Base-by-base conservation (phyloP, 176 grass and related monocot genomes). In the Pontederia crassipes region DNA sequence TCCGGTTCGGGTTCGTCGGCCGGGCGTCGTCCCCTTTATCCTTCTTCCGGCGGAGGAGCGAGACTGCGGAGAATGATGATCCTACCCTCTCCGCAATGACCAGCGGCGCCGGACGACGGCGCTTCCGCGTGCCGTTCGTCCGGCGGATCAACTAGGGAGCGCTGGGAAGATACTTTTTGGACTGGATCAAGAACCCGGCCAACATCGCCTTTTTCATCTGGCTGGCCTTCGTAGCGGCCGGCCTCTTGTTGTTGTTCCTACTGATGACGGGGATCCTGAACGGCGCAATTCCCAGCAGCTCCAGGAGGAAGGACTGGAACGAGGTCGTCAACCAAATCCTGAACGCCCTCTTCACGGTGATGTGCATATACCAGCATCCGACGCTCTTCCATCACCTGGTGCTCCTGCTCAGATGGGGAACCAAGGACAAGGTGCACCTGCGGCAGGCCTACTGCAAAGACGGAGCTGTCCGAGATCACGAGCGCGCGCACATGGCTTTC, bases 291-390 rank as follows among this genome's bases (percentile, higher is more conserved):
- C 75, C 84, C 0, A 71, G 79, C 17, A 68, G 72, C 15, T 60
- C 75, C 0, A 51, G 68, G 0, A 66, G 84, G 14, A 65, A 61
- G 61, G 72, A 84, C 5, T 88, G 89, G 89, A 80, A 51, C 3
- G 84, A 94, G 70, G 72, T 74, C 28, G 72, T 69, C 0, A 95
- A 95, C 80, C 84, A 95, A 69, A 57, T 85, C 29, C 66, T 88
- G 6, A 88, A 94, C 62, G 78, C 84, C 8, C 81, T 95, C 73
- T 95, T 88, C 89, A 95, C 85, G 45, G 10, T 95, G 70, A 82
- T 95, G 73, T 95, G 85, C 65, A 45, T 95, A 48, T 95, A 95
- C 74, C 81, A 95, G 47, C 85, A 95, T 45, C 89, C 89, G 4
- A 55, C 27, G 14, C 57, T 95, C 8, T 77, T 20, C 73, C 85